Percentiles rank a stretch among this genome's conserved stretches.
Conservation (phyloP, 495 filamentous ascomycete species). For the Thermochaetoides thermophila region DNA sequence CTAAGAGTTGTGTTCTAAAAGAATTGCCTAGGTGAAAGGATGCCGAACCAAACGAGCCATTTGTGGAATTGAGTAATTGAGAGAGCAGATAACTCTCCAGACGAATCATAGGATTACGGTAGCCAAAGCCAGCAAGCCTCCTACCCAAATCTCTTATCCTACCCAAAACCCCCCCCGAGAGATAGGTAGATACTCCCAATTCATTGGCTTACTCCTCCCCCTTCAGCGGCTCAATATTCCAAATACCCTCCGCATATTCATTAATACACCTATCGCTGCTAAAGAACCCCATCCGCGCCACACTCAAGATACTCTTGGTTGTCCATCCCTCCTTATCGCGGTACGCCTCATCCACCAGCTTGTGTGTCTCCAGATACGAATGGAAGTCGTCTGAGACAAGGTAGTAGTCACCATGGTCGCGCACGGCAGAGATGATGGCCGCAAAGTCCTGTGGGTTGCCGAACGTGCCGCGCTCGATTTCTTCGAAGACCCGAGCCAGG, state of each 20-base stretch:
- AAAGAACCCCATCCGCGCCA: constrained; percentile 92
- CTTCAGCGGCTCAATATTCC: constrained; percentile 76
- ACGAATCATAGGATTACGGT: too few relatives aligned
- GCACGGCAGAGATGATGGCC: constrained; percentile 68
- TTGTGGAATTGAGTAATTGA: too few relatives aligned
- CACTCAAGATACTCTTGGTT: constrained; percentile 72
- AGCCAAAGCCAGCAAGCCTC: too few relatives aligned
- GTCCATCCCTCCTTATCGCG: constrained; percentile 83
- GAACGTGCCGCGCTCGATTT: constrained; percentile 62
- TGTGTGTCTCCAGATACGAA: constrained; percentile 80
- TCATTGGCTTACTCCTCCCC: constrained; percentile 1
- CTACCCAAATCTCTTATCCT: too few relatives aligned
- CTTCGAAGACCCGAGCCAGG: constrained; percentile 66
- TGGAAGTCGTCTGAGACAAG: constrained; percentile 94
- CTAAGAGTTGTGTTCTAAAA: too few relatives aligned
- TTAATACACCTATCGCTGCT: constrained; percentile 90
- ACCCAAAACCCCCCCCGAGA: too few relatives aligned
- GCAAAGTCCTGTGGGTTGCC: constrained; percentile 60
- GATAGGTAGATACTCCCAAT: too few relatives aligned
- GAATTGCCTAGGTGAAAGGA: too few relatives aligned
- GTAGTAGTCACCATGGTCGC: constrained; percentile 92
- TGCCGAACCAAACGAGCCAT: too few relatives aligned
- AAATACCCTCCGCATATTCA: constrained; percentile 94
- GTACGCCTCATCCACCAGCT: constrained; percentile 80
- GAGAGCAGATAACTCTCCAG: too few relatives aligned